Base-by-base conservation (phyloP, 805 yeast genomes). In the Priceomyces medius region DNA sequence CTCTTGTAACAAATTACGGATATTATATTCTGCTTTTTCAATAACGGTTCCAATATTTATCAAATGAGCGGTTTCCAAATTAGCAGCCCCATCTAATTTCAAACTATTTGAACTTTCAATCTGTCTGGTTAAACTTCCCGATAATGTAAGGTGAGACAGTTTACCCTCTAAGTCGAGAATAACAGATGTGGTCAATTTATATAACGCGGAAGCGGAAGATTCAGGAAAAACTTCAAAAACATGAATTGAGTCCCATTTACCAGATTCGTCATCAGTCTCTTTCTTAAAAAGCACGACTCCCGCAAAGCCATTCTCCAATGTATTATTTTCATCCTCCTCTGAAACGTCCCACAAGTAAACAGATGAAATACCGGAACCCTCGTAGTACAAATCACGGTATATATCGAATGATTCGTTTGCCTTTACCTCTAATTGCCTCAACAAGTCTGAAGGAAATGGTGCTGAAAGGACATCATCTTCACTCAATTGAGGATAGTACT, bases 371-470 rank as follows among this genome's bases (percentile, higher is more conserved):
- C 98, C 99, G 7, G 66, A 56, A 29, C 97, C 97, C 62, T 90
- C 98, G 61, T 89, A 91, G 68, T 91, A 91, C 53, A 91, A 68
- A 59, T 93, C 99, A 50, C 97, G 76, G 67, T 93, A 91, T 27
- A 91, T 77, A 55, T 89, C 97, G 59, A 91, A 88, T 3, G 96
- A 85, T 48, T 88, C 91, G 61, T 91, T 93, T 45, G 95, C 90
- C 49, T 81, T 74, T 19, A 77, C 60, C 65, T 91, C 99, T 49
- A 91, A 68, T 50, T 80, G 75, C 50, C 98, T 73, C 47, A 93
- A 71, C 18, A 65, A 64, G 2, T 65, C 65, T 3, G 86, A 74
- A 8, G 97, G 97, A 50, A 69, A 80, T 7, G 93, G 89, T 2
- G 88, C 86, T 18, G 87, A 93, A 28, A 71, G 73, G 17, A 69